A percentile compares a stretch with the other conserved stretches of the same genome.
These are phyloP conservation scores for Podospora anserina DNA, from an alignment of 495 filamentous ascomycete genomes.

Conservation along the genomic window DNA sequence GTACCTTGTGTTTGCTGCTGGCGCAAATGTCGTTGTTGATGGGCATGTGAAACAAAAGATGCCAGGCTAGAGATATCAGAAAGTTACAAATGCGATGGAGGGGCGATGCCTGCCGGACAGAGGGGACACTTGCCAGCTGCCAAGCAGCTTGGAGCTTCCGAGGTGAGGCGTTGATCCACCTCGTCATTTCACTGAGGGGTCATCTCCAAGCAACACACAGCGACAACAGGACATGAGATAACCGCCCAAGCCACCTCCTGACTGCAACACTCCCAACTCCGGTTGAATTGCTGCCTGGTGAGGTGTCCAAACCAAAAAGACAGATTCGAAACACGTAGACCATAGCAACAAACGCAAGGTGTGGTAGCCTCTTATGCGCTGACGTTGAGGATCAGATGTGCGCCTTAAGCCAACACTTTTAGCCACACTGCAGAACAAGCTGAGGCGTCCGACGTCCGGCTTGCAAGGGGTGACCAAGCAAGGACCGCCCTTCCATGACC, in stretches of 20 bases:
- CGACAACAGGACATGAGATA: not conserved
- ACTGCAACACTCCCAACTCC: slow-evolving; percentile 10
- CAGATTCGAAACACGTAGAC: slow-evolving; percentile 12
- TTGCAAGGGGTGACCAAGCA: not conserved
- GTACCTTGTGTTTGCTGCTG: not conserved
- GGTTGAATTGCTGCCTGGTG: slow-evolving; percentile 22
- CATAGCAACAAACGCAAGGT: not conserved
- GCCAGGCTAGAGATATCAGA: not conserved
- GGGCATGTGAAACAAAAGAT: not conserved
- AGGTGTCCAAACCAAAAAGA: not conserved
- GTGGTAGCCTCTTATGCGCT: slow-evolving; percentile 36
- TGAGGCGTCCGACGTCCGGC: slow-evolving; percentile 1
- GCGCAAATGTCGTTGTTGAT: not conserved
- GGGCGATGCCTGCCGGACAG: not conserved
- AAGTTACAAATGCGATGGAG: not conserved
- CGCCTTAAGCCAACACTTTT: slow-evolving; percentile 21
- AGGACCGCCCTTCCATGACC: slow-evolving; percentile 18
- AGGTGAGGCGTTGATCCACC: not conserved
- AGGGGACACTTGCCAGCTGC: not conserved
- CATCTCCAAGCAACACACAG: slow-evolving; percentile 3
- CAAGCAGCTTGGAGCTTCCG: not conserved
- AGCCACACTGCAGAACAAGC: slow-evolving; percentile 12
- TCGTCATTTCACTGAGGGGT: not conserved
- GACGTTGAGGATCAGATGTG: slow-evolving; percentile 39
- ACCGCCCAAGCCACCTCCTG: slow-evolving; percentile 26